These are phyloP conservation scores for Capsicum rhomboideum DNA, from an alignment of 257 asterid species.

Conservation along the genomic window DNA sequence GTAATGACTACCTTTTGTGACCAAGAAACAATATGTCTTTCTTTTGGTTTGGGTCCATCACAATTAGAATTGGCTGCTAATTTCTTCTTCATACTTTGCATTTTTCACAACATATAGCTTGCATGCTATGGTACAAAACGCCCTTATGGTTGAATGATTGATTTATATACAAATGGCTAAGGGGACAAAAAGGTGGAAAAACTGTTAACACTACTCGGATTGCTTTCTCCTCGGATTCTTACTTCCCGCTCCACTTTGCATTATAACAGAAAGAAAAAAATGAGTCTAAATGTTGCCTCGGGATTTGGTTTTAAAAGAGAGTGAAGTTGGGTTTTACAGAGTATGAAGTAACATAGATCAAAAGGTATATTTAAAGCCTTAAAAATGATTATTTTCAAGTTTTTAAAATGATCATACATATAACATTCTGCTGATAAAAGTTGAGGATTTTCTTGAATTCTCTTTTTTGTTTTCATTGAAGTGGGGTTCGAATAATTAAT, in stretches of 20 bases:
- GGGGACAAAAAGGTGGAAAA: conserved; percentile 16
- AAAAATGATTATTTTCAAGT: too few relatives aligned
- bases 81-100: conserved; percentile 57
- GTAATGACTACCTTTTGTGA: conserved; percentile 48
- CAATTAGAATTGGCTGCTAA: not conserved
- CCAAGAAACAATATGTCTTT: conserved; percentile 95
- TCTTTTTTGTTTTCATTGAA: too few relatives aligned
- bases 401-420: too few relatives aligned
- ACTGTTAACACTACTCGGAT: conserved; percentile 28
- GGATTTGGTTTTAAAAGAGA: too few relatives aligned
- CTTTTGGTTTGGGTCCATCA: conserved; percentile 45
- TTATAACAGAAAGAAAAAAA: too few relatives aligned
- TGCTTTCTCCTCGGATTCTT: conserved; percentile 51
- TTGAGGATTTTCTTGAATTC: not conserved
- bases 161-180: conserved; percentile 27
- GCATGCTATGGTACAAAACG: conserved; percentile 50
- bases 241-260: too few relatives aligned
- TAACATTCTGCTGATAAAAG: too few relatives aligned
- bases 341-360: too few relatives aligned
- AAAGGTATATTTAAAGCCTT: too few relatives aligned
- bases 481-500: conserved; percentile 21
- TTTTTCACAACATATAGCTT: conserved; percentile 18
- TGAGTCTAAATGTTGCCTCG: not conserved
- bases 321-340: too few relatives aligned
- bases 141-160: conserved; percentile 25